Base-by-base conservation (phyloP, 1,284 basidiomycete species). In the Coniferiporia weirii region DNA sequence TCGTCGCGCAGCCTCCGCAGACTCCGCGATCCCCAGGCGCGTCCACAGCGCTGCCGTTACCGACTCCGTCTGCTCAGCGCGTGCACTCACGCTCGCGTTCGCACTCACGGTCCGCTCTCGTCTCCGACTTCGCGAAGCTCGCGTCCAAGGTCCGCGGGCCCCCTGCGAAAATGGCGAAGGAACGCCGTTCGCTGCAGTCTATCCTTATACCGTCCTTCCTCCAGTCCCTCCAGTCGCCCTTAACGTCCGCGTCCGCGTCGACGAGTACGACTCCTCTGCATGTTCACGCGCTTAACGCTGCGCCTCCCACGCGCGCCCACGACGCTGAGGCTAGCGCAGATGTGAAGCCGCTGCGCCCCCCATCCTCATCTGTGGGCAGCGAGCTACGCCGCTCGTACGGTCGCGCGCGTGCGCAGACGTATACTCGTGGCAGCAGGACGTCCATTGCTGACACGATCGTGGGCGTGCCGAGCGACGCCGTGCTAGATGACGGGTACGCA, bases 191-290 rank as follows among this genome's bases (percentile, higher is more conserved):
- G n/a, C 35, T 60, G 12, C 58, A 60, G 40, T 44, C 52, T 8
- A 49, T 59, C n/a, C 19, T 60, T 20, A 55, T 60, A 15, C 45
- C 58, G 10, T 60, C 58, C 13, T 60, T 60, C 40, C 58, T 60
- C 13, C 52, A 54, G 15, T 57, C 53, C 13, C 44, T 57, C 17
- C 55, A 56, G 19, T 19, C 56, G 4, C 51, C 27, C 27, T 27
- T 27, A 5, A 5, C 38, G 15, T 15, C 38, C 12, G 38, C 51
- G 40, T 19, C 58, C 22, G 38, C 58, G 9, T 27, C 53, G 15
- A 19, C 51, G 20, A 36, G 38, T 36, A 12, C 43, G n/a, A 35
- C 38, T 40, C 38, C 38, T 9, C 3, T 40, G 15, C 38, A 40
- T 9, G 38, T 40, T 10, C 38, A 40, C 8, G 38, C 38, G 8